phyloP scores from a whole-genome alignment of 23 red algal genomes.

The Cyanidium caldarium region DNA sequence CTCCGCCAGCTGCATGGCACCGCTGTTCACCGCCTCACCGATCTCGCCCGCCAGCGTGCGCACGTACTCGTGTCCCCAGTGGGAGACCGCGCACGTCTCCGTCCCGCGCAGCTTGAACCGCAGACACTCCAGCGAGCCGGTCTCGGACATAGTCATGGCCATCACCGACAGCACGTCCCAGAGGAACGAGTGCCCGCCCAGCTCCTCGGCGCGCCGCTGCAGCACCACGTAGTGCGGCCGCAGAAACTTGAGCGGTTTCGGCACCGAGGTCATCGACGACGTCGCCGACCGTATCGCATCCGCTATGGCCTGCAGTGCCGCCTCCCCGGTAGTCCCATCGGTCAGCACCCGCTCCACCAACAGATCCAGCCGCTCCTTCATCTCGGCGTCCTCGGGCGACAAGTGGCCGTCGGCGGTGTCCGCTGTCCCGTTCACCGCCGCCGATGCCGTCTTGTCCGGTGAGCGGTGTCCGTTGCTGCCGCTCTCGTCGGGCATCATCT shows the following conservation, averaged over 20 bases:
- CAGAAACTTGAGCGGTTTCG: slow-evolving; percentile 97
- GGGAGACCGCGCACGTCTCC: slow-evolving; percentile 14
- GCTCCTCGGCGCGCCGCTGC: slow-evolving; percentile 28
- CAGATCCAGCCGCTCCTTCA: slow-evolving; percentile 83
- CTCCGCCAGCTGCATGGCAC: neutral
- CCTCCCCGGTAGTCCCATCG: slow-evolving; percentile 47
- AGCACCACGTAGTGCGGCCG: slow-evolving; percentile 59
- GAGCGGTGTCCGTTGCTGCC: no score
- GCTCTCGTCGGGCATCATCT: no score
- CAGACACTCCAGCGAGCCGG: slow-evolving; percentile 41
- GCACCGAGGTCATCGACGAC: slow-evolving; percentile 96
- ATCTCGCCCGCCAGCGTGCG: slow-evolving; percentile 87
- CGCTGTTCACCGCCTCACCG: slow-evolving; percentile 24
- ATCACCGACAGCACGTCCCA: slow-evolving; percentile 81
- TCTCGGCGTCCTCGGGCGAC: slow-evolving; percentile 67
- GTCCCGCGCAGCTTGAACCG: slow-evolving; percentile 62
- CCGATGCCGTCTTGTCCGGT: no score
- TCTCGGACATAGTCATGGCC: slow-evolving; percentile 93
- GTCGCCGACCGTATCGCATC: slow-evolving; percentile 83
- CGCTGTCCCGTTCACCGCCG: neutral
- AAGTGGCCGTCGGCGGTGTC: slow-evolving; percentile 45
- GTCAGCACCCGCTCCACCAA: slow-evolving; percentile 43
- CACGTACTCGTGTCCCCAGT: slow-evolving; percentile 96
- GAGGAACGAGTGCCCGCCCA: slow-evolving; percentile 27
- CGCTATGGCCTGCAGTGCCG: slow-evolving; percentile 59